phyloP scores from a whole-genome alignment of 2,329 filamentous ascomycete species.

The Fusarium musae region DNA sequence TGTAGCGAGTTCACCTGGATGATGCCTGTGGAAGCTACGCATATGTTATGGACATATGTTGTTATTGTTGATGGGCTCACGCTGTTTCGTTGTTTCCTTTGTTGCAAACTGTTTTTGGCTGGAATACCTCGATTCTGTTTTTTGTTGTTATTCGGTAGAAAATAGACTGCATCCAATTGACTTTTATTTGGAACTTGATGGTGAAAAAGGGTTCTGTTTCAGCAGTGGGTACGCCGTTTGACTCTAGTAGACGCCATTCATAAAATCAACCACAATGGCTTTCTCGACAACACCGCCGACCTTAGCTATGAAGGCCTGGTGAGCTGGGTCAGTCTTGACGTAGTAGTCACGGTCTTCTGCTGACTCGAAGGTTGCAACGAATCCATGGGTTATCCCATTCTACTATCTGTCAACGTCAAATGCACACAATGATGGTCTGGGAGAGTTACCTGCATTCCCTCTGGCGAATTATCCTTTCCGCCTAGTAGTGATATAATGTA shows the following conservation, averaged over 20 bases:
- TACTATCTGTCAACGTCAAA: constrained; percentile 36
- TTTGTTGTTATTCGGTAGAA: no score
- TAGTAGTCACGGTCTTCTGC: constrained; percentile 76
- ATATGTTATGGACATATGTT: no score
- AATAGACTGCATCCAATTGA: no score
- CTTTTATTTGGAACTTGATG: no score
- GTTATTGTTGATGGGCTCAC: no score
- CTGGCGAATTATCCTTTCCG: constrained; percentile 17
- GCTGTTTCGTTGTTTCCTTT: no score
- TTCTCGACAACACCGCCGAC: constrained; percentile 61
- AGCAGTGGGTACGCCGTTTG: no score
- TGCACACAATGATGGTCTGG: rapidly evolving
- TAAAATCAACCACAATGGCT: constrained; percentile 70
- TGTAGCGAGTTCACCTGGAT: no score
- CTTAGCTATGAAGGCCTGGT: constrained; percentile 68
- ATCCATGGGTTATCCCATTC: constrained; percentile 75
- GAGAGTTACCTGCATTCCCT: constrained; percentile 6
- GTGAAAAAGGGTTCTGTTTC: no score
- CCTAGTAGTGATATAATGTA: constrained; percentile 15
- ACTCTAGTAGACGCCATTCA: constrained; percentile 54
- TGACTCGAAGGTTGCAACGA: constrained; percentile 74
- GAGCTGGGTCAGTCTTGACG: constrained; percentile 70
- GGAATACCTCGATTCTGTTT: no score
- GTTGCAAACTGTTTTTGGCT: no score
- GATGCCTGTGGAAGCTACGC: no score